phyloP scores from a whole-genome alignment of 495 filamentous ascomycete genomes.

The Oidiodendron maius region DNA sequence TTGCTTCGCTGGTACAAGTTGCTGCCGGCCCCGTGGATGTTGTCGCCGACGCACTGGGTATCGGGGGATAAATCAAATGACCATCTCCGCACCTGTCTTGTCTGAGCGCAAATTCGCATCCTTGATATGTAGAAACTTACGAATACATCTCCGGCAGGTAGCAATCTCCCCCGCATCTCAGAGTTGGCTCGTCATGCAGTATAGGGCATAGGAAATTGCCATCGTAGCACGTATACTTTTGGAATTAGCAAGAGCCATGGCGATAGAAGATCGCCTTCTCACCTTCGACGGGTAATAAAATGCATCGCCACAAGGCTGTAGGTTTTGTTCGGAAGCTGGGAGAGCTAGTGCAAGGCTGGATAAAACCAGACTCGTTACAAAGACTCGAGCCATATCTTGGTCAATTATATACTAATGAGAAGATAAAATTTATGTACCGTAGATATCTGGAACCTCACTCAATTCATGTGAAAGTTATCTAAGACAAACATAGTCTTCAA shows the following conservation, averaged over 20 bases:
- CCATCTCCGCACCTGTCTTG: constrained; percentile 21
- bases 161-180: constrained; percentile 33
- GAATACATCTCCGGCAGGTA: constrained; percentile 31
- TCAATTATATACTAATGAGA: background rate
- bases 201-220: constrained; percentile 36
- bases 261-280: background rate
- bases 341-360: background rate
- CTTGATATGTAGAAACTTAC: constrained; percentile 16
- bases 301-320: constrained; percentile 30
- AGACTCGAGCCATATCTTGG: background rate
- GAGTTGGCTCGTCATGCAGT: constrained; percentile 26
- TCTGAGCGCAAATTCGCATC: constrained; percentile 1
- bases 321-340: constrained; percentile 1
- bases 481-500: too few relatives aligned
- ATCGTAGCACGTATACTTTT: constrained; percentile 38
- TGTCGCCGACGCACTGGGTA: constrained; percentile 6
- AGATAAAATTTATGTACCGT: background rate
- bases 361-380: background rate
- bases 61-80: constrained; percentile 23
- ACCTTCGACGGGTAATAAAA: constrained; percentile 31
- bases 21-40: constrained; percentile 5
- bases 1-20: constrained; percentile 18
- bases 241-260: background rate
- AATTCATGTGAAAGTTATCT: too few relatives aligned
- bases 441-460: too few relatives aligned